Percentiles rank a stretch among this genome's conserved stretches.
These are phyloP conservation scores for Colletotrichum liriopes DNA, from an alignment of 2,329 filamentous ascomycete genomes.

Conservation along the genomic window DNA sequence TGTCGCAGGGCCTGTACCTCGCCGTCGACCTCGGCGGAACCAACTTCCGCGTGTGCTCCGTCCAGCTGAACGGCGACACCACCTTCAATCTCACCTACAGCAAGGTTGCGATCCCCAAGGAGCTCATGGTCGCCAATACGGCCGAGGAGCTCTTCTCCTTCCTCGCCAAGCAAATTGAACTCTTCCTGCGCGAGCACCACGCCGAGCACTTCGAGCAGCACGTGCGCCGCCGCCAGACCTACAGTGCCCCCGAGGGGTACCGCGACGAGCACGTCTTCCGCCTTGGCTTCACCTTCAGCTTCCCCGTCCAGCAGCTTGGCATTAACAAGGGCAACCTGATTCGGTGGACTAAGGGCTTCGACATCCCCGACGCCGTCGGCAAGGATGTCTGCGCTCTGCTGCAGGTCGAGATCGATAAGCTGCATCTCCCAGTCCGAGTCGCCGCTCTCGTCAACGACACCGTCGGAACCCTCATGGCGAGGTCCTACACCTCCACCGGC, in stretches of 20 bases:
- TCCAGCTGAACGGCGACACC: conserved; percentile 92
- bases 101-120: conserved; percentile 91
- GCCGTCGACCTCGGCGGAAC: conserved; percentile 98
- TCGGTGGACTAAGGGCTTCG: conserved; percentile 98
- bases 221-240: conserved; percentile 74
- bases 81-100: conserved; percentile 95
- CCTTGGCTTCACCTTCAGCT: conserved; percentile 98
- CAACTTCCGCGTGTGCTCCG: conserved; percentile 98
- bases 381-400: conserved; percentile 95
- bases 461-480: conserved; percentile 96
- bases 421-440: conserved; percentile 92
- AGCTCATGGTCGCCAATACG: conserved; percentile 91
- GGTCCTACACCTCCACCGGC: conserved; percentile 93
- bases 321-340: conserved; percentile 97
- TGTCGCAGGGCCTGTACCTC: conserved; percentile 89
- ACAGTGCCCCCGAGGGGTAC: conserved; percentile 71
- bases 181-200: conserved; percentile 90
- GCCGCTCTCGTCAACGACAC: conserved; percentile 97
- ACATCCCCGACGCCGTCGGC: conserved; percentile 94
- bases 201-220: conserved; percentile 86
- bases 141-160: conserved; percentile 92
- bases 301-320: conserved; percentile 92
- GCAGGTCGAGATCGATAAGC: conserved; percentile 89
- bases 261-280: conserved; percentile 87
- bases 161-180: conserved; percentile 91